phyloP scores from a whole-genome alignment of 805 yeast species.

The Cyberlindnera samutprakarnensis region DNA sequence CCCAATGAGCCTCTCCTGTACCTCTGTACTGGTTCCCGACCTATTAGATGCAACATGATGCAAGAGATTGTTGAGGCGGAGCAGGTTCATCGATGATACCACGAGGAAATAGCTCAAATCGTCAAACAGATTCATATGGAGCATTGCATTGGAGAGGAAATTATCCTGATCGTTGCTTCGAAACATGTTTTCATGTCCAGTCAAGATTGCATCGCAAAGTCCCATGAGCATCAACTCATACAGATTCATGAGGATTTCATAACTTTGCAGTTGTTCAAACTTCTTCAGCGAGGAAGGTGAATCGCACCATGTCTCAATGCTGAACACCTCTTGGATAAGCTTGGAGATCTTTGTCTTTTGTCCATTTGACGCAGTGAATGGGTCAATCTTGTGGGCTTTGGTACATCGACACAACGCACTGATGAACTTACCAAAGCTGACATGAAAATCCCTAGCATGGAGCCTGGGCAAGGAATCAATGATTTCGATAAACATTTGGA shows the following conservation, averaged over 20 bases:
- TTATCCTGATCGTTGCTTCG: constrained; percentile 5
- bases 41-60: constrained; percentile 3
- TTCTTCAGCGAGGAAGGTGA: constrained; percentile 1
- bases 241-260: constrained; percentile 14
- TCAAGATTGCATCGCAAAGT: constrained; percentile 12
- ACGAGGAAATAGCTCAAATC: constrained; percentile 17
- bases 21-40: too few relatives aligned
- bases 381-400: background rate
- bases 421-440: constrained; percentile 3
- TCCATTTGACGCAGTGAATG: background rate
- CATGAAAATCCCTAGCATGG: background rate
- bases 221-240: constrained; percentile 17
- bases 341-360: constrained; percentile 3
- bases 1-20: background rate
- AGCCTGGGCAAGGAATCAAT: background rate
- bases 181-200: constrained; percentile 5
- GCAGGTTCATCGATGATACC: constrained; percentile 8
- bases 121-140: constrained; percentile 15
- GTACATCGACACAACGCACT: constrained; percentile 5
- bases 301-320: constrained; percentile 7
- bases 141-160: constrained; percentile 10
- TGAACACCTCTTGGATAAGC: background rate
- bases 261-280: constrained; percentile 11
- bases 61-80: constrained; percentile 13
- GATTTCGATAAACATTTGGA: background rate